Evolutionary conservation across 2,329 filamentous ascomycete genomes (phyloP), one percentile per base, ranked within the genome.

Genomic region (Atkinsonella texensis): DNA sequence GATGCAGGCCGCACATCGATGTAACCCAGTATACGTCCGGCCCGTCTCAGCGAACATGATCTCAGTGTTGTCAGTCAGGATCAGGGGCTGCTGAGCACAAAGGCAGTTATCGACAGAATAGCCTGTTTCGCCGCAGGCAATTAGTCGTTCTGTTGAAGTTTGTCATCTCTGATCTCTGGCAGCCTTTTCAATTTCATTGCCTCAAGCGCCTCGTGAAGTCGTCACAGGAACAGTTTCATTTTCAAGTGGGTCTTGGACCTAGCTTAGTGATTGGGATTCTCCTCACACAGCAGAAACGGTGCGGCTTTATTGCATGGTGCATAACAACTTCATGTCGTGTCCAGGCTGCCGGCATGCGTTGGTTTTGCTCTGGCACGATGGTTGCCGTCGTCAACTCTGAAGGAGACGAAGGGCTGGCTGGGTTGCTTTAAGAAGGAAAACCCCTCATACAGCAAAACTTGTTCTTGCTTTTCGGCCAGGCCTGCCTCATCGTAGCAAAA

Each of bases 221-320:
- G 44, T 47, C 50, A 52, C 50, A 48, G 45, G 45, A 46, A 46
- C 48, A 49, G 28, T 17, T 49, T 32, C 28, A 44, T 44, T 49
- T 44, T 38, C 18, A 39, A 31, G 33, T 46, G 41, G 43, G 49
- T 31, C 42, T 41, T 39, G 20, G 10, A 13, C 32, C 48, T 33
- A 40, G 46, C 35, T 39, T 20, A n/a, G 35, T 35, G 28, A 15
- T 38, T 38, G 8, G 35, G 35, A 38, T 38, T 38, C 4, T 38
- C 35, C 15, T 38, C 35, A 38, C 11, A 38, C 35, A n/a, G 13
- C n/a, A 38, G 33, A 15, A 28, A 33, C 17, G 32, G n/a, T 35
- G 32, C 17, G 20, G 17, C 20, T 23, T 11, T 31, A 35, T 48
- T 41, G 38, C 46, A 31, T 35, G 15, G 38, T 17, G 46, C 46